Conservation (phyloP, 305 asterid species). For the Fraxinus greggii region DNA sequence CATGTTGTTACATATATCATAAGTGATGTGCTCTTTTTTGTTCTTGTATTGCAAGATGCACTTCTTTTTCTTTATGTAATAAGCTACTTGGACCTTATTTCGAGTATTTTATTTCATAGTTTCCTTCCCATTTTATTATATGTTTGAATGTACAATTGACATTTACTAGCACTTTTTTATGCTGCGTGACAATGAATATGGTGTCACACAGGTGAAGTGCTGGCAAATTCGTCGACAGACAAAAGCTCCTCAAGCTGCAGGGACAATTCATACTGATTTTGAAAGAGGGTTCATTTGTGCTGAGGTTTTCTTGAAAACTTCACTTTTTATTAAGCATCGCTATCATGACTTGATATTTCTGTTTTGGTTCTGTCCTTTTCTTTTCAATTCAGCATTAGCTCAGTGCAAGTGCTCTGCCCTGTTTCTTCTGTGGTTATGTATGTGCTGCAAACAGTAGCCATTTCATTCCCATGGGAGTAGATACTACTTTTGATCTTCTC, state of each 20-base stretch:
- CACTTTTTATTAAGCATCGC: constrained; percentile 2
- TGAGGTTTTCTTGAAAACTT: constrained; percentile 42
- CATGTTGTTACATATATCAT: neutral
- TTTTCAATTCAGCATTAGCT: neutral
- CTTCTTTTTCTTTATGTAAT: neutral
- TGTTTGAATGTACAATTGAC: neutral
- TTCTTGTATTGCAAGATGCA: neutral
- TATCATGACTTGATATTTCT: neutral
- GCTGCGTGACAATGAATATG: constrained; percentile 10
- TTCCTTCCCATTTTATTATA: constrained; percentile 1
- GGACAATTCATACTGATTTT: constrained; percentile 94
- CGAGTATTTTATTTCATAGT: neutral
- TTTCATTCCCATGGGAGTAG: neutral
- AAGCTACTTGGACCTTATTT: neutral
- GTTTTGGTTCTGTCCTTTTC: neutral
- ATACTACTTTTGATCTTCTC: neutral
- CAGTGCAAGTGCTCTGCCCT: neutral
- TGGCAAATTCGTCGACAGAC: constrained; percentile 94
- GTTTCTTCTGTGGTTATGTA: neutral
- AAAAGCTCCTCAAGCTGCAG: constrained; percentile 99
- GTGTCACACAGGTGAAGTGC: constrained; percentile 76
- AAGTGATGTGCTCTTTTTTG: neutral
- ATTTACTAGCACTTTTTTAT: neutral
- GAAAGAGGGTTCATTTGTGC: constrained; percentile 97
- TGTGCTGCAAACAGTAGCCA: neutral